Evolutionary conservation across 1,139 yeast species (phyloP).

Genomic region (Cylindricascospora bacillispora): DNA sequence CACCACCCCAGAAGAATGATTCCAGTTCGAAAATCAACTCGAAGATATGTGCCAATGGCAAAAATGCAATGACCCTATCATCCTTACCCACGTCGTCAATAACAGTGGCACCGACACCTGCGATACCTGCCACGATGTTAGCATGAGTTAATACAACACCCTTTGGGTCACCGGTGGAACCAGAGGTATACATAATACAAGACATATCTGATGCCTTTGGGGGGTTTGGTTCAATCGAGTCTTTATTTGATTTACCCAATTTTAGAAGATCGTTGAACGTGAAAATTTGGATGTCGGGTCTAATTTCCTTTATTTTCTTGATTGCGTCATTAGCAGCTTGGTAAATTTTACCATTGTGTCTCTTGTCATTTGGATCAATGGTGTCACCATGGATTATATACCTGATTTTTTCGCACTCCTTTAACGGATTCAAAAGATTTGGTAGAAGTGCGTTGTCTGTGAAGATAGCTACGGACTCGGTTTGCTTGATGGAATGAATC

Average conservation of each 20-base stretch:
- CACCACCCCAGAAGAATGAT: constrained; percentile 79
- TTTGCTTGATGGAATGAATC: constrained; percentile 72
- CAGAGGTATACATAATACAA: constrained; percentile 97
- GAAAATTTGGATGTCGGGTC: constrained; percentile 66
- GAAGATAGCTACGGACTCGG: constrained; percentile 66
- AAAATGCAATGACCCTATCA: constrained; percentile 73
- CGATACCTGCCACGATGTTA: constrained; percentile 72
- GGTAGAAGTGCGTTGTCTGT: constrained; percentile 66
- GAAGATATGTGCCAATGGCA: constrained; percentile 93
- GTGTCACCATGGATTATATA: constrained; percentile 60
- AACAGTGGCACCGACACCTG: constrained; percentile 64
- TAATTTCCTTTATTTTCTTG: constrained; percentile 42
- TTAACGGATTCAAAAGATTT: constrained; percentile 58
- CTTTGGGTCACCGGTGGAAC: constrained; percentile 95
- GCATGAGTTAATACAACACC: constrained; percentile 81
- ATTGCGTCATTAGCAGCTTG: constrained; percentile 43
- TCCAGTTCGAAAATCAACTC: constrained; percentile 81
- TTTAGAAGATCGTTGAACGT: constrained; percentile 54
- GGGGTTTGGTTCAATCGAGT: constrained; percentile 26
- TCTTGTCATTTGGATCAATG: constrained; percentile 48
- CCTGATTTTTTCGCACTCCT: constrained; percentile 49
- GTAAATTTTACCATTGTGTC: constrained; percentile 49
- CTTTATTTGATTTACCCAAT: constrained; percentile 43
- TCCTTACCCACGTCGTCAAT: constrained; percentile 36
- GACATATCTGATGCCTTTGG: constrained; percentile 68